phyloP scores from a whole-genome alignment of 176 grass and related monocot species.

The Thinopyrum elongatum region DNA sequence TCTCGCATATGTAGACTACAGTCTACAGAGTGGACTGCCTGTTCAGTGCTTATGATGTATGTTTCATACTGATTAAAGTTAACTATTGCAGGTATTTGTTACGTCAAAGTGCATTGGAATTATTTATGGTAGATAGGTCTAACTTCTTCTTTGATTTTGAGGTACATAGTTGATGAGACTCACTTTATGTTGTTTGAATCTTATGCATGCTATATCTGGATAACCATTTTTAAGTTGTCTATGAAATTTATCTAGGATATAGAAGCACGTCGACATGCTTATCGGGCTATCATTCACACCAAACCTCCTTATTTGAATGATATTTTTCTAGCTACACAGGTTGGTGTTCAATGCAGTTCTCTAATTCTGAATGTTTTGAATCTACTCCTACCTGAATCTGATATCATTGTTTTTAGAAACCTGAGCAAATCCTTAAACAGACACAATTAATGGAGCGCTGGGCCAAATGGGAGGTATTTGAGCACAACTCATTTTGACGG shows the following conservation, averaged over 20 bases:
- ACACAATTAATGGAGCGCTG: conserved; percentile 91
- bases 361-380: neutral
- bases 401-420: conserved; percentile 66
- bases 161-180: conserved; percentile 55
- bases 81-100: conserved; percentile 73
- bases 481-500: conserved; percentile 12
- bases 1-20: conserved; percentile 13
- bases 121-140: conserved; percentile 98
- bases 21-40: neutral
- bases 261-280: conserved; percentile 77
- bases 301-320: conserved; percentile 83
- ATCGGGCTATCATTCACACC: conserved; percentile 83
- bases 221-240: conserved; percentile 36
- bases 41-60: neutral
- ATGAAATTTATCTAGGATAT: conserved; percentile 62
- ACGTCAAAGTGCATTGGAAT: conserved; percentile 86
- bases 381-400: conserved; percentile 17
- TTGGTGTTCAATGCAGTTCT: conserved; percentile 35
- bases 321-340: conserved; percentile 87
- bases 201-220: conserved; percentile 9
- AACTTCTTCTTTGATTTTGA: conserved; percentile 97
- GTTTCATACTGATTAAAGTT: conserved; percentile 32
- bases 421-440: conserved; percentile 80
- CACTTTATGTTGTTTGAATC: conserved; percentile 30
- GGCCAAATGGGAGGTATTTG: conserved; percentile 92